These are phyloP conservation scores for Moniliella sp. DNA, from an alignment of 1,284 basidiomycete genomes.

Conservation along the genomic window DNA sequence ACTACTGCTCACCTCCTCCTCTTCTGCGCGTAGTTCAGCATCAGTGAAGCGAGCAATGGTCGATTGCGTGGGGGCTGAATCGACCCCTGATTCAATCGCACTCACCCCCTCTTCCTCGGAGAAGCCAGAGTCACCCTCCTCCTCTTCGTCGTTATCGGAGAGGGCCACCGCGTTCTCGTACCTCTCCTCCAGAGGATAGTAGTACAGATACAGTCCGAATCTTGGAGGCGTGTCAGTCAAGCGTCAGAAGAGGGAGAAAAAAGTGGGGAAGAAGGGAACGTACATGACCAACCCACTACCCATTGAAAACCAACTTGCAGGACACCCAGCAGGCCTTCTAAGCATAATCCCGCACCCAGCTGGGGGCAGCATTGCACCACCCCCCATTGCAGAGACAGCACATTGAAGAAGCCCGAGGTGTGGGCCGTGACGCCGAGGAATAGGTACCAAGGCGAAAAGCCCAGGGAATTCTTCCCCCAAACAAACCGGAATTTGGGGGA, in stretches of 20 bases:
- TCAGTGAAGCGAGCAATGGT: background rate
- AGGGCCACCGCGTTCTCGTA: constrained; percentile 36
- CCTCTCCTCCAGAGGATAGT: constrained; percentile 66
- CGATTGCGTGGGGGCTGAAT: constrained; percentile 1
- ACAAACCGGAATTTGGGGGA: too few species aligned
- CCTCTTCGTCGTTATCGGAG: too few species aligned
- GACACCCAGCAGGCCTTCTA: constrained; percentile 62
- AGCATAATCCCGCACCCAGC: constrained; percentile 43
- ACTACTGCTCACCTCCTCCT: constrained; percentile 14
- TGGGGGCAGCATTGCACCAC: constrained; percentile 56
- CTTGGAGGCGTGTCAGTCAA: constrained; percentile 36
- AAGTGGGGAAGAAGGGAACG: constrained; percentile 29
- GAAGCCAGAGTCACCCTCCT: too few species aligned
- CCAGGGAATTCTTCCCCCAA: constrained; percentile 50
- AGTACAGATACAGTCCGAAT: constrained; percentile 68
- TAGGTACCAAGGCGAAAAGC: constrained; percentile 78
- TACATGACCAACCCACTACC: constrained; percentile 68
- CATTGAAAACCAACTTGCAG: constrained; percentile 65
- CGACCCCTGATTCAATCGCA: too few species aligned
- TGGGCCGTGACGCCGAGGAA: constrained; percentile 58
- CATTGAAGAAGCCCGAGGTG: constrained; percentile 34
- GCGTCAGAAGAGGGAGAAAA: constrained; percentile 2
- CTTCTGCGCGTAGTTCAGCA: too few species aligned
- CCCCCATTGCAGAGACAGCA: constrained; percentile 64
- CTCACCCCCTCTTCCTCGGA: too few species aligned